Conservation (phyloP, 805 yeast genomes). For the Saturnispora saitoi region DNA sequence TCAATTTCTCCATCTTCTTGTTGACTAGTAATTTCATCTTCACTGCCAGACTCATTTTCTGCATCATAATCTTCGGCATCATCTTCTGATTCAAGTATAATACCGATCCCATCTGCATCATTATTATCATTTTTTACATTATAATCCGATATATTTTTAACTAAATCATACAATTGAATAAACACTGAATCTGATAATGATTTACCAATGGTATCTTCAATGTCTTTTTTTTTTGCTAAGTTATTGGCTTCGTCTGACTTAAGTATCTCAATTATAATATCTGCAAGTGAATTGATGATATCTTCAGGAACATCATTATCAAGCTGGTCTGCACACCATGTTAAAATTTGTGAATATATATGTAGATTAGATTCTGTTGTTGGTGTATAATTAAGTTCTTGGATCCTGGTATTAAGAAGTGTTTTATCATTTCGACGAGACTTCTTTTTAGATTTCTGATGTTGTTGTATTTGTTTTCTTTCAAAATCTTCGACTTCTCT, state of each 20-base stretch:
- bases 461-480: constrained; percentile 6
- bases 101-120: constrained; percentile 28
- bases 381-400: constrained; percentile 55
- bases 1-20: constrained; percentile 21
- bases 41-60: constrained; percentile 25
- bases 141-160: constrained; percentile 45
- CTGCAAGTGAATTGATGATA: constrained; percentile 63
- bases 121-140: constrained; percentile 14
- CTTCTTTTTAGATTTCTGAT: constrained; percentile 5
- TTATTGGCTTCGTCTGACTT: constrained; percentile 39
- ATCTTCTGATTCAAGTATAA: constrained; percentile 37
- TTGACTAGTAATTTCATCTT: constrained; percentile 25
- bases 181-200: constrained; percentile 36
- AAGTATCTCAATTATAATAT: constrained; percentile 47
- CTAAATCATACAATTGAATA: constrained; percentile 37
- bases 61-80: constrained; percentile 24
- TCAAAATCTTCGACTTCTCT: constrained; percentile 10
- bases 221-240: constrained; percentile 35
- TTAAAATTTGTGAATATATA: constrained; percentile 47
- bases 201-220: constrained; percentile 42
- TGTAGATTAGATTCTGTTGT: constrained; percentile 42
- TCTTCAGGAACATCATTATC: constrained; percentile 73
- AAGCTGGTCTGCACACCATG: constrained; percentile 47
- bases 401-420: constrained; percentile 32
- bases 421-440: constrained; percentile 17